phyloP scores from a whole-genome alignment of 805 yeast species.

The Scheffersomyces spartinae region DNA sequence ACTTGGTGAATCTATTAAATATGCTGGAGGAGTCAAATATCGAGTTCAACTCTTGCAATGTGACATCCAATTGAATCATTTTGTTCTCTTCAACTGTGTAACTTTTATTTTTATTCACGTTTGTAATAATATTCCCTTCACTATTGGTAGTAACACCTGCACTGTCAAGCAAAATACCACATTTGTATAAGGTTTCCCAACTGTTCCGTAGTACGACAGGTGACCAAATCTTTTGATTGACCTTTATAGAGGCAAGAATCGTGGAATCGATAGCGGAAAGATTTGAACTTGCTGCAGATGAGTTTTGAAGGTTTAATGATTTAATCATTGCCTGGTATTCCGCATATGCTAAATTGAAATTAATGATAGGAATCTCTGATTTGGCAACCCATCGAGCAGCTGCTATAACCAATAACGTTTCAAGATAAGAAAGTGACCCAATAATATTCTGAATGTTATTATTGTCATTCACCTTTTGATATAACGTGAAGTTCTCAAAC shows the following conservation, averaged over 20 bases:
- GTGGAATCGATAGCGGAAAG: constrained; percentile 26
- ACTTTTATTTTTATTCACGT: constrained; percentile 16
- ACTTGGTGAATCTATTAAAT: too few relatives aligned
- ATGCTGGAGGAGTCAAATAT: too few relatives aligned
- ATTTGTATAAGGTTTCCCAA: constrained; percentile 61
- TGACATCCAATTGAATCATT: constrained; percentile 39
- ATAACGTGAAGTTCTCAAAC: constrained; percentile 14
- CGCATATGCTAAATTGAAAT: constrained; percentile 64
- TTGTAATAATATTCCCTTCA: constrained; percentile 22
- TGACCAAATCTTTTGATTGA: constrained; percentile 44
- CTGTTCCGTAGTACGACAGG: constrained; percentile 48
- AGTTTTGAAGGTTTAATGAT: constrained; percentile 25
- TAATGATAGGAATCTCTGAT: constrained; percentile 45
- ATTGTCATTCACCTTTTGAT: constrained; percentile 10
- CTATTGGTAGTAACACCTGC: constrained; percentile 30
- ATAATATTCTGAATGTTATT: constrained; percentile 17
- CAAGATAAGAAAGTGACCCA: constrained; percentile 50
- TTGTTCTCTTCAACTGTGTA: constrained; percentile 31
- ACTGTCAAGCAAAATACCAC: constrained; percentile 41
- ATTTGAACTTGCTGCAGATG: constrained; percentile 13
- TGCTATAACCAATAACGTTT: constrained; percentile 57
- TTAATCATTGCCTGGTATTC: constrained; percentile 58
- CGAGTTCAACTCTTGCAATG: constrained; percentile 42
- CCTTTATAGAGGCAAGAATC: constrained; percentile 18
- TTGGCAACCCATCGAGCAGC: constrained; percentile 63